Base-by-base conservation (phyloP, 768 basidiomycete genomes). In the Pisolithus marmoratus region DNA sequence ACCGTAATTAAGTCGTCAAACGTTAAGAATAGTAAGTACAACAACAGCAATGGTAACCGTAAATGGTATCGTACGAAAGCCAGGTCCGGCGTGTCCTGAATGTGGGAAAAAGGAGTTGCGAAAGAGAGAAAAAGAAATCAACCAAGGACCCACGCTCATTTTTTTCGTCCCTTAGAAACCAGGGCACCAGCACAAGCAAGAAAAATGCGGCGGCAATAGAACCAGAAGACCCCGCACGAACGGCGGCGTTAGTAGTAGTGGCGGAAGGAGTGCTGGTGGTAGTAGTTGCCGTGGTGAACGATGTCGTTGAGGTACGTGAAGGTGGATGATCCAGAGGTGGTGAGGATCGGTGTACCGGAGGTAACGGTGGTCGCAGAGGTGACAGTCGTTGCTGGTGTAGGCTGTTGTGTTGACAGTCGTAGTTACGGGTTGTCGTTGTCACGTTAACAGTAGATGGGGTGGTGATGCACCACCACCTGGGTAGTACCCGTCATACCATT, bases 401-500 rank as follows among this genome's bases (percentile, higher is more conserved):
- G n/a, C n/a, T n/a, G n/a, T n/a, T n/a, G n/a, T n/a, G n/a, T n/a
- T n/a, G n/a, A n/a, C 29, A 5, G 51, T 34, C 14, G 0, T 45
- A 14, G 56, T 41, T 22, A 23, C n/a, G 15, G 48, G n/a, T 44
- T 31, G 57, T 49, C 48, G 63, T 50, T 48, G 50, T 55, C 15
- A 49, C 3, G 56, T 55, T 52, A 45, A 47, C 40, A 22, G 61
- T 15, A 36, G 47, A 19, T 12, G 54, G 15, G 40, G 50, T 20
- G 22, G 65, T 52, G 57, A n/a, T n/a, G n/a, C 56, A 45, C 59
- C 46, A 51, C 48, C 45, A n/a, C 48, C n/a, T n/a, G 55, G 38
- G 58, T 57, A 24, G 79, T 78, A 46, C 85, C 86, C 12, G 70
- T 71, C 85, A 87, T 85, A 37, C 72, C 72, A 36, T 71, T 64